phyloP scores from a whole-genome alignment of 306 rosid genomes.

The Vigna reflexopilosa region DNA sequence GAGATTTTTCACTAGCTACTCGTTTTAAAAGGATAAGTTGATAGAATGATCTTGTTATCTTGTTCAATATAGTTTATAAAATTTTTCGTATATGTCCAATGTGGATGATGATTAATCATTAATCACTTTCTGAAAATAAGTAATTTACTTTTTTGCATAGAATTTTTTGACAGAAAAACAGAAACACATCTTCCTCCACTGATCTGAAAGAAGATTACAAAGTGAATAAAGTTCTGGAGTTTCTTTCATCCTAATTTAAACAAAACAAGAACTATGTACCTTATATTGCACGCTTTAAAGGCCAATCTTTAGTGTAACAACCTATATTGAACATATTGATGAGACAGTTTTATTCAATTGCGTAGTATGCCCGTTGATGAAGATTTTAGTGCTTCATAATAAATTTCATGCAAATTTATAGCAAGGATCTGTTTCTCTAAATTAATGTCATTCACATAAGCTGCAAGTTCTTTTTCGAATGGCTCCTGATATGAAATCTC shows the following conservation, averaged over 20 bases:
- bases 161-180: neutral
- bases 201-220: neutral
- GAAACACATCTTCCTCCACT: neutral
- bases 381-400: conserved; percentile 9
- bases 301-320: neutral
- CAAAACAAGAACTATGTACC: neutral
- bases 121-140: neutral
- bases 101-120: neutral
- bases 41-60: neutral
- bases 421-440: conserved; percentile 12
- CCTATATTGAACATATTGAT: neutral
- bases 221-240: neutral
- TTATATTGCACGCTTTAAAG: neutral
- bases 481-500: neutral
- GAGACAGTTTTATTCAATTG: neutral
- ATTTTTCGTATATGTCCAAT: neutral
- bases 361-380: conserved; percentile 1
- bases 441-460: neutral
- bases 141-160: no score
- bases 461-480: neutral
- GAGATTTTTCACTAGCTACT: neutral
- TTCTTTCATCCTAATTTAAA: conserved; percentile 4
- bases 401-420: neutral
- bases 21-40: neutral
- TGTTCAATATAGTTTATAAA: neutral